Conservation (phyloP, 345 rosid genomes). For the Populus tremula region DNA sequence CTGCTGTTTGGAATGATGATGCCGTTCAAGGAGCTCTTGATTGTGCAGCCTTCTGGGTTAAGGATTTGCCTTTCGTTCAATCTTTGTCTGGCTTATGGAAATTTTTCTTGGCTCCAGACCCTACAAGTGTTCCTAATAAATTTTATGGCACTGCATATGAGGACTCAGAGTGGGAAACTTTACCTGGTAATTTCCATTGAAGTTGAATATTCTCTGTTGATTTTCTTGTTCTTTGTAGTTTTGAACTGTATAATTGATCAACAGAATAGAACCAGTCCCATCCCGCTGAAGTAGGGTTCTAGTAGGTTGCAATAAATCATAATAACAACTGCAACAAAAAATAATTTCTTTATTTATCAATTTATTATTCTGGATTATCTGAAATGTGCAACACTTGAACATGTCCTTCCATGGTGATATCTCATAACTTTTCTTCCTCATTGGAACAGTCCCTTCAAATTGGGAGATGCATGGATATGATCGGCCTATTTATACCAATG, state of each 20-base stretch:
- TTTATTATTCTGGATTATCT: not conserved
- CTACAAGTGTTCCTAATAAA: constrained; percentile 53
- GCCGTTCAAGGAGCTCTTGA: constrained; percentile 73
- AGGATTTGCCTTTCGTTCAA: constrained; percentile 73
- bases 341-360: not conserved
- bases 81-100: constrained; percentile 92
- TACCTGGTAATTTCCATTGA: constrained; percentile 55
- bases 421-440: constrained; percentile 23
- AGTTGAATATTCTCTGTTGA: not conserved
- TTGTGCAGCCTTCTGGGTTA: constrained; percentile 73
- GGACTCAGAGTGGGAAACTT: constrained; percentile 71
- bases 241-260: not conserved
- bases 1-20: constrained; percentile 91
- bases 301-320: not conserved
- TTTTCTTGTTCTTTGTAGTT: not conserved
- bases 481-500: constrained; percentile 83
- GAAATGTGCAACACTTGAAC: not conserved
- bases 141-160: constrained; percentile 54
- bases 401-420: not conserved
- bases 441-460: constrained; percentile 88
- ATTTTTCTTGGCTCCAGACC: constrained; percentile 69
- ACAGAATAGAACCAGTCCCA: no score
- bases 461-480: constrained; percentile 99
- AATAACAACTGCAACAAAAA: not conserved
- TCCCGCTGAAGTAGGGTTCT: not conserved